Conservation (phyloP, 371 early-diverging fungal genomes). For the Basidiobolus meristosporus region DNA sequence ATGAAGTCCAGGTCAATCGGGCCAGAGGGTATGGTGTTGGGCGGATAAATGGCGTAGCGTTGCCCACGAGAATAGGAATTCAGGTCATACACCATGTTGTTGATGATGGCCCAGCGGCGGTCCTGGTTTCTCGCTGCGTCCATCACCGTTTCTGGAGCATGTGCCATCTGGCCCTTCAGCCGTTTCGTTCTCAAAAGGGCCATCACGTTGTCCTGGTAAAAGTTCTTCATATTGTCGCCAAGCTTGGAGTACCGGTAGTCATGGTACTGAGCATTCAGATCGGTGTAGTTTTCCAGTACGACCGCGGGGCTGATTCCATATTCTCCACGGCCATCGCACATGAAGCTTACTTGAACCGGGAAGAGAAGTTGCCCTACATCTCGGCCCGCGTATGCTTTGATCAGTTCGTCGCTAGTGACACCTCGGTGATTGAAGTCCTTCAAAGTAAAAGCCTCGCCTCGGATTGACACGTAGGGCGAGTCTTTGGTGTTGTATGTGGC, state of each 20-base stretch:
- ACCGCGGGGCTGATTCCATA: conserved; percentile 19
- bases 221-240: conserved; percentile 7
- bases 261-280: conserved; percentile 19
- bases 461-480: conserved; percentile 33
- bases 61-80: conserved; percentile 34
- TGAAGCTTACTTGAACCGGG: conserved; percentile 45
- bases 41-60: conserved; percentile 8
- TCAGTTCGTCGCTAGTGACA: conserved; percentile 20
- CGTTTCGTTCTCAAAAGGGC: conserved; percentile 28
- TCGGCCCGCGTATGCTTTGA: conserved; percentile 17
- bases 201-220: conserved; percentile 47
- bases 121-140: conserved; percentile 20
- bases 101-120: conserved; percentile 35
- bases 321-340: conserved; percentile 21
- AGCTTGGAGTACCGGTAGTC: conserved; percentile 20
- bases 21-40: conserved; percentile 6
- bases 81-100: conserved; percentile 57
- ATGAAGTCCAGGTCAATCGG: conserved; percentile 22
- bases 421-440: conserved; percentile 12
- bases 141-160: conserved; percentile 15
- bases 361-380: conserved; percentile 41
- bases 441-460: conserved; percentile 58
- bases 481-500: conserved; percentile 14
- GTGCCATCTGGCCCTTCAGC: conserved; percentile 42
- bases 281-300: conserved; percentile 13